phyloP scores from a whole-genome alignment of 1,284 basidiomycete genomes.

The Cryptococcus sp. region DNA sequence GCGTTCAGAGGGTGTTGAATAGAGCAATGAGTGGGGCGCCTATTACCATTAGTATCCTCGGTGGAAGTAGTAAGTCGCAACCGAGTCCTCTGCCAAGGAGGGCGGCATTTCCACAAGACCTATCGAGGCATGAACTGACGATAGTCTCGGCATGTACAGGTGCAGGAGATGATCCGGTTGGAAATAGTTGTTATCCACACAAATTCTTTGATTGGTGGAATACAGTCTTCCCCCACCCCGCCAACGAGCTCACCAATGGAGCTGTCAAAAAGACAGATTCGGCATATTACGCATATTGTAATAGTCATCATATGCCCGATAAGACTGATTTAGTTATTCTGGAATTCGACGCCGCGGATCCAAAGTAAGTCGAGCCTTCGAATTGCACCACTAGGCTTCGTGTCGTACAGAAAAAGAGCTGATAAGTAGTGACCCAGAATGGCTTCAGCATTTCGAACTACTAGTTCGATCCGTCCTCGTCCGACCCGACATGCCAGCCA shows the following conservation, averaged over 20 bases:
- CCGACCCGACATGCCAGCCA: conserved; percentile 80
- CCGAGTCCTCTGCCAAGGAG: background rate
- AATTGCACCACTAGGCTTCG: too few species aligned
- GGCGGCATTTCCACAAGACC: background rate
- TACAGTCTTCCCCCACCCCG: conserved; percentile 86
- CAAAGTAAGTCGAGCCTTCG: conserved; percentile 63
- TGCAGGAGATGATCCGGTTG: conserved; percentile 83
- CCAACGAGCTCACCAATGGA: conserved; percentile 92
- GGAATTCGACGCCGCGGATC: conserved; percentile 85
- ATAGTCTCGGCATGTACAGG: conserved; percentile 87
- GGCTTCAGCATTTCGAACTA: conserved; percentile 79
- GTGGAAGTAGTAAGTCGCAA: conserved; percentile 69
- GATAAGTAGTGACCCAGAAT: conserved; percentile 58
- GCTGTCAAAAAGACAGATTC: conserved; percentile 84
- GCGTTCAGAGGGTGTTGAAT: conserved; percentile 76
- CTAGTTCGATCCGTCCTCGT: conserved; percentile 83
- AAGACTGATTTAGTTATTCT: conserved; percentile 85
- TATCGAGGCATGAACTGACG: conserved; percentile 2
- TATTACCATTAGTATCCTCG: conserved; percentile 83
- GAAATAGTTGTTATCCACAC: conserved; percentile 80
- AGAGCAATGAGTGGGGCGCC: conserved; percentile 80
- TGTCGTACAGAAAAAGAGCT: too few species aligned
- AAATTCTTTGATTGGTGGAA: conserved; percentile 95
- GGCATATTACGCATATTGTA: conserved; percentile 89
- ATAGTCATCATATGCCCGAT: conserved; percentile 83